Evolutionary conservation across 768 basidiomycete genomes (phyloP).

Genomic region (Mycena sanguinolenta): DNA sequence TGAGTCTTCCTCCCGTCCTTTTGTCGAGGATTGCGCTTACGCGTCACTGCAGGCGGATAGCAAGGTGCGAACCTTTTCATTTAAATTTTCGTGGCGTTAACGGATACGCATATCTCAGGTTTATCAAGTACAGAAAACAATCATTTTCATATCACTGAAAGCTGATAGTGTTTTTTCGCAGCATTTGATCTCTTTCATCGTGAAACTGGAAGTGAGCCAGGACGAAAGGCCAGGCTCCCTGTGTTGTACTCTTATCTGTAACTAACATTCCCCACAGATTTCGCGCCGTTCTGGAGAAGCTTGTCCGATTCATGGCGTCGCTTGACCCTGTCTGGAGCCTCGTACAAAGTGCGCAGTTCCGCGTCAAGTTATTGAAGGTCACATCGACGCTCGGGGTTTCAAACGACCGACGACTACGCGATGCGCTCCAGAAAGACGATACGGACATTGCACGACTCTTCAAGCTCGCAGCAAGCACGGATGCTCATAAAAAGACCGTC

Average conservation of each 20-base stretch:
- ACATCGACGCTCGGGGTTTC: slow-evolving; percentile 30
- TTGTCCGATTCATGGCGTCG: slow-evolving; percentile 37
- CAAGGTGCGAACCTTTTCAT: slow-evolving; percentile 21
- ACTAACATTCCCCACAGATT: slow-evolving; percentile 14
- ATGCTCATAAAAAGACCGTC: slow-evolving; percentile 30
- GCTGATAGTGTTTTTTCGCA: slow-evolving; percentile 8
- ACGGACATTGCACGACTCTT: slow-evolving; percentile 30
- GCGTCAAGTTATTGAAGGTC: slow-evolving; percentile 37
- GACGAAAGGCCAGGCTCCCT: slow-evolving; percentile 22
- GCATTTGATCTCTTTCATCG: slow-evolving; percentile 34
- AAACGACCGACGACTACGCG: slow-evolving; percentile 32
- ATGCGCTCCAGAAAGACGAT: slow-evolving; percentile 39
- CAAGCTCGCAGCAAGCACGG: slow-evolving; percentile 14
- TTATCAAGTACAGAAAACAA: slow-evolving; percentile 11
- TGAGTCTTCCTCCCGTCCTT: slow-evolving; percentile 7
- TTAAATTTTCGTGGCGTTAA: not conserved
- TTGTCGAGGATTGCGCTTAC: not conserved
- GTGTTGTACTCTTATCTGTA: not conserved
- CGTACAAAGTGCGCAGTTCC: slow-evolving; percentile 35
- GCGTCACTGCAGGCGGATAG: slow-evolving; percentile 23
- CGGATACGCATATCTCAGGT: not conserved
- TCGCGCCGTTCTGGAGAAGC: slow-evolving; percentile 16
- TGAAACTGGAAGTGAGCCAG: slow-evolving; percentile 17
- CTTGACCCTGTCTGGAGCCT: slow-evolving; percentile 39
- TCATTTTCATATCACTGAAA: not conserved